Percentiles rank a stretch among this genome's conserved stretches.
Evolutionary conservation across 768 basidiomycete genomes (phyloP).

Genomic region (Rhodotorula graminis): DNA sequence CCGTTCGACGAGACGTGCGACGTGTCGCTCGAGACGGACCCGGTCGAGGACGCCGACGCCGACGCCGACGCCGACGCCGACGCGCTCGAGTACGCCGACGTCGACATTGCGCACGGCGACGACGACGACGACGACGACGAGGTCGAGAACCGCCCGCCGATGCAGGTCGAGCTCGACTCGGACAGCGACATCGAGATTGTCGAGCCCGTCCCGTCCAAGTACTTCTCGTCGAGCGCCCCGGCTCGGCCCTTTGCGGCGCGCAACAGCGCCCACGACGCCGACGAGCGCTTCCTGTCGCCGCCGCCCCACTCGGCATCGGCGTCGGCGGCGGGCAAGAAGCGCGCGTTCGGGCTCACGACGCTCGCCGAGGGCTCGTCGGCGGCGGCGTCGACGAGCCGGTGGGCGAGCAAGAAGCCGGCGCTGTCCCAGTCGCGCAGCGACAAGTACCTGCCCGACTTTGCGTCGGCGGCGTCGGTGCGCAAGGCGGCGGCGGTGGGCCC

Average conservation of each 20-base stretch:
- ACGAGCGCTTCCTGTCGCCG: neutral
- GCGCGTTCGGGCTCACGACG: neutral
- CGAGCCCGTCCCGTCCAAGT: neutral
- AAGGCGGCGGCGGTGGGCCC: neutral
- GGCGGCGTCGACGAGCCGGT: neutral
- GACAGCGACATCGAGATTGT: slow-evolving; percentile 6
- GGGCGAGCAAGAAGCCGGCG: neutral
- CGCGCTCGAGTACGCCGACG: slow-evolving; percentile 5
- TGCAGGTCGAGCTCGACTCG: neutral
- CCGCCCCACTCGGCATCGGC: no score
- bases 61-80: neutral
- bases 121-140: neutral
- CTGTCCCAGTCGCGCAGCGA: neutral
- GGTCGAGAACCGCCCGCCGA: neutral
- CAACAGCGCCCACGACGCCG: neutral
- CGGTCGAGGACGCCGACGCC: neutral
- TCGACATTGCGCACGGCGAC: neutral
- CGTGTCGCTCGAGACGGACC: neutral
- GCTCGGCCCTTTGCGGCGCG: neutral
- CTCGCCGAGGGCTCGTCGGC: neutral
- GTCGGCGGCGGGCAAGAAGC: neutral
- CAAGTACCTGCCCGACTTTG: neutral
- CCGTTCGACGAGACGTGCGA: slow-evolving; percentile 4
- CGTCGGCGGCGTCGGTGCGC: no score
- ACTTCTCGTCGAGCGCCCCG: neutral